These are phyloP conservation scores for Tephrocybe sp. DNA, from an alignment of 768 basidiomycete species.

Conservation along the genomic window DNA sequence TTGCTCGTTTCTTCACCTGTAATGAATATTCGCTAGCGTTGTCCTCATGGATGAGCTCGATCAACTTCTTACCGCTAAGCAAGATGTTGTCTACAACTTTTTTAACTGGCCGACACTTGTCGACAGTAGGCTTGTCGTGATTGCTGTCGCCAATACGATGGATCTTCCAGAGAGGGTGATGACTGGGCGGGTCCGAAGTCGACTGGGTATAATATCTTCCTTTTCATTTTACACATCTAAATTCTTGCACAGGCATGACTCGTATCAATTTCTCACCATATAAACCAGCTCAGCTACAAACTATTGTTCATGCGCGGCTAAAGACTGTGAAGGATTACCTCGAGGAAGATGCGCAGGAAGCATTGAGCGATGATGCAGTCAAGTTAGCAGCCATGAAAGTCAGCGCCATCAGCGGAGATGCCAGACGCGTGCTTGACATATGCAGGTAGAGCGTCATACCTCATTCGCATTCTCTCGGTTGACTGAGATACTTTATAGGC, in stretches of 20 bases:
- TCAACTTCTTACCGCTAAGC: slow-evolving; percentile 92
- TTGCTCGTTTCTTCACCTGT: neutral
- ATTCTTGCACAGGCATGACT: slow-evolving; percentile 67
- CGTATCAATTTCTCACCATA: slow-evolving; percentile 94
- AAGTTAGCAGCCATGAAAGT: slow-evolving; percentile 78
- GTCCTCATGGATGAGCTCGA: slow-evolving; percentile 99
- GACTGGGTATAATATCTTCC: slow-evolving; percentile 59
- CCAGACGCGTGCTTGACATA: slow-evolving; percentile 88
- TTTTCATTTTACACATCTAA: neutral
- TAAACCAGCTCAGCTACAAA: slow-evolving; percentile 69
- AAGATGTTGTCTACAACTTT: slow-evolving; percentile 99
- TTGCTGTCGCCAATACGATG: slow-evolving; percentile 98
- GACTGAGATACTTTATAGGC: slow-evolving; percentile 37
- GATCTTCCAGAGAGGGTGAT: slow-evolving; percentile 94
- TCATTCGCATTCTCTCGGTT: neutral
- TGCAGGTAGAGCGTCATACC: slow-evolving; percentile 60
- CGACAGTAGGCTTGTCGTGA: slow-evolving; percentile 86
- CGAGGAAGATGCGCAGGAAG: slow-evolving; percentile 45
- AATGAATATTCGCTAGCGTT: slow-evolving; percentile 51
- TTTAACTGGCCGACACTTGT: slow-evolving; percentile 98
- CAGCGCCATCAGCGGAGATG: slow-evolving; percentile 86
- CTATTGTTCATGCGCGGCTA: slow-evolving; percentile 86
- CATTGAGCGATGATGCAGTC: slow-evolving; percentile 71
- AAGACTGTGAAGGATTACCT: slow-evolving; percentile 54
- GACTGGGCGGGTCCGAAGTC: slow-evolving; percentile 88